Evolutionary conservation across 352 stramenopile genomes (phyloP).

Genomic region (Phytophthora fragariae): DNA sequence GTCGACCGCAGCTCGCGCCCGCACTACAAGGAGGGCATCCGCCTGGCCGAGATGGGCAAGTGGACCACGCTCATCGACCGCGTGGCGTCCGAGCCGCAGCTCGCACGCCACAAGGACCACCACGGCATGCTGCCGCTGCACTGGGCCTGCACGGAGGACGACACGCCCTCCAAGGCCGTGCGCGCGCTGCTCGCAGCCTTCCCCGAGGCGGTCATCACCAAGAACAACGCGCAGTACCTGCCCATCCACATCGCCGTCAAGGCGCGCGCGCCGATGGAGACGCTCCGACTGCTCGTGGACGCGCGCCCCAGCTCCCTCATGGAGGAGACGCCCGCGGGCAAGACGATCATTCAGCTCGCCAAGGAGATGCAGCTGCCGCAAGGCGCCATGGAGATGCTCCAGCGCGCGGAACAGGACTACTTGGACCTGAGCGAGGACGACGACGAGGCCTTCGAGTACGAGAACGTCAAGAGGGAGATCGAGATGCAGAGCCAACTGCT

Average conservation of each 20-base stretch:
- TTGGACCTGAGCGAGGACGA: conserved; percentile 68
- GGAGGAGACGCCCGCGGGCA: conserved; percentile 75
- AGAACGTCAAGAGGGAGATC: conserved; percentile 79
- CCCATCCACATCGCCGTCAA: conserved; percentile 87
- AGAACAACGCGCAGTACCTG: conserved; percentile 86
- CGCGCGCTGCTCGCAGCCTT: conserved; percentile 72
- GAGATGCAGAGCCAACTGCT: conserved; percentile 79
- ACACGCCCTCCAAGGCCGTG: conserved; percentile 70
- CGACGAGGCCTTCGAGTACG: conserved; percentile 68
- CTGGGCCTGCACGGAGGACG: conserved; percentile 85
- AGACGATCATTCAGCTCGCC: conserved; percentile 74
- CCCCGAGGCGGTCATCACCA: conserved; percentile 77
- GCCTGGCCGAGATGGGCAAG: conserved; percentile 83
- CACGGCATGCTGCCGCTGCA: conserved; percentile 87
- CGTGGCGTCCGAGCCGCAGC: conserved; percentile 61
- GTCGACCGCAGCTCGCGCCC: conserved; percentile 51
- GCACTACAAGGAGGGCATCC: conserved; percentile 86
- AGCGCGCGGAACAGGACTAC: conserved; percentile 75
- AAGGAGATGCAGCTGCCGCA: conserved; percentile 59
- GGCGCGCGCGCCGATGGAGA: conserved; percentile 55
- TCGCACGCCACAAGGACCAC: conserved; percentile 83
- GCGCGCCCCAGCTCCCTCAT: conserved; percentile 73
- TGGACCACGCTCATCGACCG: conserved; percentile 73
- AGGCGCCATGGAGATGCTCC: conserved; percentile 66
- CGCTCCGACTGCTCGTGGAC: conserved; percentile 66